Evolutionary conservation across 768 basidiomycete species (phyloP).

Genomic region (Tephrocybe sp.): DNA sequence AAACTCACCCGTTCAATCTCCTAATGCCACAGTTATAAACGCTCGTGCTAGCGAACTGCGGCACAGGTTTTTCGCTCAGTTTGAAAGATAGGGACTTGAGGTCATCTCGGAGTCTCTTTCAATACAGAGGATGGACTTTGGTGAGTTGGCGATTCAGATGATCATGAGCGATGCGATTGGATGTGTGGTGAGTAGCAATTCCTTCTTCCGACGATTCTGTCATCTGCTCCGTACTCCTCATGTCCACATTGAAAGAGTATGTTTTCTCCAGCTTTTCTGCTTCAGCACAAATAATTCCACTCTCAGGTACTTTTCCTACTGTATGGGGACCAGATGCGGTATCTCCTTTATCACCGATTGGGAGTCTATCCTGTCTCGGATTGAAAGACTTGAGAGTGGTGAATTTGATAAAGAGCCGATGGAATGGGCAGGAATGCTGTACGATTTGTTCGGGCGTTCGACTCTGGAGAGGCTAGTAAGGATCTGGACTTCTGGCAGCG

Average conservation of each 20-base stretch:
- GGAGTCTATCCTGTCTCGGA: conserved; percentile 18
- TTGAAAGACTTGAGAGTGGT: conserved; percentile 22
- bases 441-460: conserved; percentile 22
- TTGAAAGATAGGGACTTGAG: conserved; percentile 28
- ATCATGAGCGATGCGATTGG: conserved; percentile 19
- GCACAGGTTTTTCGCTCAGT: conserved; percentile 30
- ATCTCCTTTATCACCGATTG: conserved; percentile 25
- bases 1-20: no score
- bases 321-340: conserved; percentile 14
- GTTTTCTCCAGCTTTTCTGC: background rate
- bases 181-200: conserved; percentile 12
- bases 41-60: conserved; percentile 29
- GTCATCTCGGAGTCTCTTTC: conserved; percentile 14
- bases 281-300: background rate
- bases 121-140: conserved; percentile 28
- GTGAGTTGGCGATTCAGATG: conserved; percentile 26
- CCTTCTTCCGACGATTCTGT: background rate
- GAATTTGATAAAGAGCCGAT: conserved; percentile 21
- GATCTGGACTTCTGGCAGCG: conserved; percentile 11
- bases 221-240: background rate
- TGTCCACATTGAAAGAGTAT: background rate
- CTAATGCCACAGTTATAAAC: conserved; percentile 19
- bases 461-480: background rate
- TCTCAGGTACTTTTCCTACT: conserved; percentile 17
- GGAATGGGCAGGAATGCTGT: conserved; percentile 20